phyloP scores from a whole-genome alignment of 1,284 basidiomycete species.

The Fistulinella cinereoalba region DNA sequence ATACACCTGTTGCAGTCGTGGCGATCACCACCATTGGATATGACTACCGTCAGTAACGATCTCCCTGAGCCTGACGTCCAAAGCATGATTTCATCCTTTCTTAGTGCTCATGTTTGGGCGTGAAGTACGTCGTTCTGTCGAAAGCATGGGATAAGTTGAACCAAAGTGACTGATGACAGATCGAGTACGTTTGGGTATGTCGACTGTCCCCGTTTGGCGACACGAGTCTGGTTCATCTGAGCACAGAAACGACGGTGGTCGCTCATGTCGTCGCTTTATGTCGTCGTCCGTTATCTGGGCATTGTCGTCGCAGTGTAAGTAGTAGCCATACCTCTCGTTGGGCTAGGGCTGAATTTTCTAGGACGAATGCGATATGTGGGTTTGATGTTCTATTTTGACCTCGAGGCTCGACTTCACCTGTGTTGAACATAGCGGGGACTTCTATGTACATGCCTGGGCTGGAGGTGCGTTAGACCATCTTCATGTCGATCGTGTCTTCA shows the following conservation, averaged over 20 bases:
- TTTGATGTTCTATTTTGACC: neutral
- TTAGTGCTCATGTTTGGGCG: neutral
- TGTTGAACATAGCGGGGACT: neutral
- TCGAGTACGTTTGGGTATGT: conserved; percentile 8
- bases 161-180: no score
- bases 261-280: conserved; percentile 9
- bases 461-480: neutral
- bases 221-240: neutral
- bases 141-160: no score
- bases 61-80: neutral
- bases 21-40: neutral
- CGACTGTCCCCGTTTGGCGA: neutral
- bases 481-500: neutral
- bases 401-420: neutral
- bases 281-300: conserved; percentile 6
- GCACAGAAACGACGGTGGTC: conserved; percentile 6
- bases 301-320: conserved; percentile 7
- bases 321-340: neutral
- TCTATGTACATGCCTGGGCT: neutral
- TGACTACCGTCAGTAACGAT: neutral
- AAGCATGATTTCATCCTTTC: neutral
- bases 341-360: neutral
- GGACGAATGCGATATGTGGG: conserved; percentile 3
- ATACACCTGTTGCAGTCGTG: neutral
- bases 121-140: neutral